Evolutionary conservation across 1,284 basidiomycete genomes (phyloP).

Genomic region (Rhodotorula sp.): DNA sequence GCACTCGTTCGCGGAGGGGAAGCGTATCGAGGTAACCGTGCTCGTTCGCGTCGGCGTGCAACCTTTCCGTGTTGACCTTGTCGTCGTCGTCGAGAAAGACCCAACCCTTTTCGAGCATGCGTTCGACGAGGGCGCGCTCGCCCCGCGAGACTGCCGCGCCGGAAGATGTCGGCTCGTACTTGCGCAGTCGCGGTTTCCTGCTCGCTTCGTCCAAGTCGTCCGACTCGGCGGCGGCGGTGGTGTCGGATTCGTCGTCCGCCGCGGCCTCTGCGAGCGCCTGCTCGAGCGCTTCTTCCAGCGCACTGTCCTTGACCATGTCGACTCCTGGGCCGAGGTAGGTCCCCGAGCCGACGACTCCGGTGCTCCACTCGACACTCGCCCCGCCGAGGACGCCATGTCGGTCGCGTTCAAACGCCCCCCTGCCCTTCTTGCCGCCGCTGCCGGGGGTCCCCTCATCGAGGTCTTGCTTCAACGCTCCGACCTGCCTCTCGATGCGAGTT

Average conservation of each 20-base stretch:
- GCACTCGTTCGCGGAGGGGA: constrained; percentile 30
- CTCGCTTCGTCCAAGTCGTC: not conserved
- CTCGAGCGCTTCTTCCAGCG: not conserved
- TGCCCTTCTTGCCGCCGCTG: not conserved
- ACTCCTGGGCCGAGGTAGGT: constrained; percentile 25
- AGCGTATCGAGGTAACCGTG: constrained; percentile 11
- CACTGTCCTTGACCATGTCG: constrained; percentile 30
- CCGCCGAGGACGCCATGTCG: constrained; percentile 30
- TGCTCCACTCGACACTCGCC: constrained; percentile 24
- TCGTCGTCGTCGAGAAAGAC: constrained; percentile 31
- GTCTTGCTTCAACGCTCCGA: not conserved
- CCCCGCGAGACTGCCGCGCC: not conserved
- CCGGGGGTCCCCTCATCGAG: not conserved
- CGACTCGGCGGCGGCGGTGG: not conserved
- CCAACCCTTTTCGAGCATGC: constrained; percentile 26
- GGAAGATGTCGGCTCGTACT: not conserved
- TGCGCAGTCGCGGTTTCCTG: too few species aligned
- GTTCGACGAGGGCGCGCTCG: constrained; percentile 9
- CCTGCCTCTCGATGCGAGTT: not conserved
- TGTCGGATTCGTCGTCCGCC: not conserved
- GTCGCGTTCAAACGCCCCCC: constrained; percentile 1
- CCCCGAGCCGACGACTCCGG: constrained; percentile 30
- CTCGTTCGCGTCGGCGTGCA: constrained; percentile 14
- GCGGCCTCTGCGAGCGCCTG: not conserved
- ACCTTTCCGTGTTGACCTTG: constrained; percentile 21